Conservation (phyloP, 1,139 yeast genomes). For the Geotrichum histeridarum region DNA sequence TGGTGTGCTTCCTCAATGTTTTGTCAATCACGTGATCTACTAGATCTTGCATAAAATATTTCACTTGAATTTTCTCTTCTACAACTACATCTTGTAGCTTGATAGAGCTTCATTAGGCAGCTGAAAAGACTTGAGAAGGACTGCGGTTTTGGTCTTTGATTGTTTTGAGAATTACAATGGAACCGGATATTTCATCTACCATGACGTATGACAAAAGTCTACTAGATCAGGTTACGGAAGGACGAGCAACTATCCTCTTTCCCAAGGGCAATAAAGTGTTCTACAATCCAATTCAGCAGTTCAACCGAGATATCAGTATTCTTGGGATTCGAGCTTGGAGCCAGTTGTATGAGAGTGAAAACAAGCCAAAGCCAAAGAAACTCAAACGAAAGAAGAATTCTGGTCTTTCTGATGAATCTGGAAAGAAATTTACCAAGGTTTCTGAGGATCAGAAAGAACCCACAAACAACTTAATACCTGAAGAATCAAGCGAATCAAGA, state of each 20-base stretch:
- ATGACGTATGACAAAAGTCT: not conserved
- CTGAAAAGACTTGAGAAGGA: too few species aligned
- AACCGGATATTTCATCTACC: not conserved
- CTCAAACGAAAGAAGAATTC: constrained; percentile 13
- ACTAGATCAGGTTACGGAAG: constrained; percentile 54
- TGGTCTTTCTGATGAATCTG: not conserved
- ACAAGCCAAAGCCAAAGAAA: constrained; percentile 26
- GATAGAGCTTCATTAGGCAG: too few species aligned
- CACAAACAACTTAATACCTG: too few species aligned
- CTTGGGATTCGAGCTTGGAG: constrained; percentile 85
- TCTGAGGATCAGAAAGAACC: constrained; percentile 25
- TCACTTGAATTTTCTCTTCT: too few species aligned
- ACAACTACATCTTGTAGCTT: too few species aligned
- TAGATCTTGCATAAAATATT: too few species aligned
- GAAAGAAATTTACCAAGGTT: constrained; percentile 6
- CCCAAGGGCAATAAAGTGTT: constrained; percentile 80
- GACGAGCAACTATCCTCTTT: constrained; percentile 71
- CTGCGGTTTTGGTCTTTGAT: too few species aligned
- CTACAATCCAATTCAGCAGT: constrained; percentile 94
- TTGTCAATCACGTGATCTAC: too few species aligned
- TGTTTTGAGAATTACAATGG: too few species aligned
- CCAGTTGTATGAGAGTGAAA: constrained; percentile 45
- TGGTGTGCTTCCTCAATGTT: too few species aligned
- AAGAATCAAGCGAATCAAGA: not conserved
- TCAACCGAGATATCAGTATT: constrained; percentile 85